These are phyloP conservation scores for Lichtheimia corymbifera DNA, from an alignment of 371 early-diverging fungal species.

Conservation along the genomic window DNA sequence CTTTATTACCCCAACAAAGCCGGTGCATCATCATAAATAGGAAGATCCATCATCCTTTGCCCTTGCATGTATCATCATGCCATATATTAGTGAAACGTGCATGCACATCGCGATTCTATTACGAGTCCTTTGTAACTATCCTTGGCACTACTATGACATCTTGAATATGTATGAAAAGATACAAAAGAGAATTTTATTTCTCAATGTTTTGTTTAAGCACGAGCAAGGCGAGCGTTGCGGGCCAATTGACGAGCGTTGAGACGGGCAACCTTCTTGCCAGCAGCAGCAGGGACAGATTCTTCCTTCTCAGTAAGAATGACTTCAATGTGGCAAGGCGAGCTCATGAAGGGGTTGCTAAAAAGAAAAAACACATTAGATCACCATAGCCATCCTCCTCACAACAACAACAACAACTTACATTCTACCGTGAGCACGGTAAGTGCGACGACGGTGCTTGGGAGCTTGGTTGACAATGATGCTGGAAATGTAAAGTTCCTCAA, in stretches of 20 bases:
- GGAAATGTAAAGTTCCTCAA: constrained; percentile 84
- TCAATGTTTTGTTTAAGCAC: constrained; percentile 11
- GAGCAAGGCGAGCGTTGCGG: constrained; percentile 52
- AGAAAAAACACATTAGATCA: neutral
- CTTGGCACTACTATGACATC: no score
- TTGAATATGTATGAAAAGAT: no score
- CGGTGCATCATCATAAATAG: no score
- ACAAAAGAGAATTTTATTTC: no score
- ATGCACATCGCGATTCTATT: no score
- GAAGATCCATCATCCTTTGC: no score
- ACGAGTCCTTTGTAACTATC: no score
- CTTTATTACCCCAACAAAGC: no score
- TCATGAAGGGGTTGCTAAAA: constrained; percentile 84
- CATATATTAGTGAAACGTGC: no score
- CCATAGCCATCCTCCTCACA: neutral
- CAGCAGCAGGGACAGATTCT: constrained; percentile 70
- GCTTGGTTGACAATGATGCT: constrained; percentile 99
- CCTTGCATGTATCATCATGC: no score
- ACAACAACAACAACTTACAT: constrained; percentile 38
- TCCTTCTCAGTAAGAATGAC: constrained; percentile 85
- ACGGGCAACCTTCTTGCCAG: constrained; percentile 51
- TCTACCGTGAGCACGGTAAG: constrained; percentile 99
- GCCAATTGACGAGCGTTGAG: constrained; percentile 60
- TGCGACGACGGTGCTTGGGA: constrained; percentile 96
- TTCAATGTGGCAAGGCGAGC: constrained; percentile 97